These are phyloP conservation scores for Alloteropsis semialata DNA, from an alignment of 176 grass and related monocot genomes.

Conservation along the genomic window DNA sequence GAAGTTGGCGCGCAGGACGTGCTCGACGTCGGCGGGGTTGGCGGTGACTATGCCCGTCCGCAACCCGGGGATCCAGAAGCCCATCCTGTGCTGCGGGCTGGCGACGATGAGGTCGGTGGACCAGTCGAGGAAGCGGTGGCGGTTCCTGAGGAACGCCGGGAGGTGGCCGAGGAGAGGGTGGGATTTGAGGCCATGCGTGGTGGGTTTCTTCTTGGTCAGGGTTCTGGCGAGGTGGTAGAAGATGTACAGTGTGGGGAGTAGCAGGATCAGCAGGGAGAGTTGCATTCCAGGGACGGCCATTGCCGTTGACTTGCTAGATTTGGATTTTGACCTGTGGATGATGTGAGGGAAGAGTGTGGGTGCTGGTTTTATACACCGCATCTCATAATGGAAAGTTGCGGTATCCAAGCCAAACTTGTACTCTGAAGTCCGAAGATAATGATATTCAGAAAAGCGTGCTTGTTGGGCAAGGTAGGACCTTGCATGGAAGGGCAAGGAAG, in stretches of 20 bases:
- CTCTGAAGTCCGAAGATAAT: background rate
- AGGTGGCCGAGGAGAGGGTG: background rate
- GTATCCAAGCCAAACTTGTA: background rate
- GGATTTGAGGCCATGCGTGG: background rate
- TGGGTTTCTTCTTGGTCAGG: too few relatives aligned
- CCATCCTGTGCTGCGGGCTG: background rate
- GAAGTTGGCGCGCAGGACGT: conserved; percentile 34
- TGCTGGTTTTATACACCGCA: background rate
- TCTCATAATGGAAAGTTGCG: background rate
- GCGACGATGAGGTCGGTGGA: background rate
- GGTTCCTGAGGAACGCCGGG: background rate
- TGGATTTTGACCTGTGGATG: background rate
- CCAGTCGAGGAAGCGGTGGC: background rate
- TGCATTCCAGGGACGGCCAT: background rate
- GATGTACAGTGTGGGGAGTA: background rate
- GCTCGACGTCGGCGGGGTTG: conserved; percentile 38
- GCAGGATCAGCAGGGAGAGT: background rate
- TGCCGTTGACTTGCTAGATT: background rate
- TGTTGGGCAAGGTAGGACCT: background rate
- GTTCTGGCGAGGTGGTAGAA: too few relatives aligned
- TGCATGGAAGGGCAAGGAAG: background rate
- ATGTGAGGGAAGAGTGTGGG: background rate
- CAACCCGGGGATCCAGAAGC: background rate
- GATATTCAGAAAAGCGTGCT: background rate
- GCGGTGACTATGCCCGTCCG: conserved; percentile 19